A percentile compares a stretch with the other conserved stretches of the same genome.
phyloP scores from a whole-genome alignment of 1,284 basidiomycete genomes.

The Puccinia novopanici region DNA sequence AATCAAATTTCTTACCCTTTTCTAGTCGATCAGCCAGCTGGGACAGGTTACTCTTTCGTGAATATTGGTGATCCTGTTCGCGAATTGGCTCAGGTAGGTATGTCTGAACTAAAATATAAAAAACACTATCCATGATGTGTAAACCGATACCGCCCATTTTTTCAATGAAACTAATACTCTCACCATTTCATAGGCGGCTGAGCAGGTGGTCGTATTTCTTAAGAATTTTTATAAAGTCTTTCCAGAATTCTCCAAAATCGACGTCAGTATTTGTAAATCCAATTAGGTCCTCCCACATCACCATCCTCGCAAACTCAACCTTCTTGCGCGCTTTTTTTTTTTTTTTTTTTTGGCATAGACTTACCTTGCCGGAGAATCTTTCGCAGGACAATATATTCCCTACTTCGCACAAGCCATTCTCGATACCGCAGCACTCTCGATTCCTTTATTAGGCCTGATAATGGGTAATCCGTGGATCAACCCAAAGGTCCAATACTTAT shows the following conservation, averaged over 20 bases:
- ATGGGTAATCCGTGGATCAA: slow-evolving; percentile 99
- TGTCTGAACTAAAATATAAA: not conserved
- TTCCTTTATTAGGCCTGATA: slow-evolving; percentile 73
- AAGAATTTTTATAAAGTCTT: slow-evolving; percentile 84
- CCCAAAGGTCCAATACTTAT: slow-evolving; percentile 79
- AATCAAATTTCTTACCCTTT: not conserved
- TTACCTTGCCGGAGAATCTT: slow-evolving; percentile 88
- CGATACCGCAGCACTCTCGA: slow-evolving; percentile 46
- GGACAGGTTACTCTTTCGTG: slow-evolving; percentile 88
- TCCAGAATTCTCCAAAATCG: slow-evolving; percentile 78
- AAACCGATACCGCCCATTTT: not conserved
- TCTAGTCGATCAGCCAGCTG: slow-evolving; percentile 84
- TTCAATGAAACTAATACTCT: not conserved
- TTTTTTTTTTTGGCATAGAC: slow-evolving; percentile 63
- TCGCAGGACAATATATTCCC: slow-evolving; percentile 98
- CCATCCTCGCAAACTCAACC: not conserved
- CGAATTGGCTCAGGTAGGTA: slow-evolving; percentile 66
- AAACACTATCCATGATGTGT: not conserved
- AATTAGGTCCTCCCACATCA: not conserved
- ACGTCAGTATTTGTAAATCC: slow-evolving; percentile 58
- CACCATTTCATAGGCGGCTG: slow-evolving; percentile 65
- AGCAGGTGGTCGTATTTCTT: slow-evolving; percentile 80
- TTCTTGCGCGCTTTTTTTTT: not conserved
- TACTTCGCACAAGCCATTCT: slow-evolving; percentile 70
- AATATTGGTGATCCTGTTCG: slow-evolving; percentile 82